Percentiles rank a stretch among this genome's conserved stretches.
These are phyloP conservation scores for Coemansia sp. DNA, from an alignment of 192 early-diverging fungal genomes.

Conservation along the genomic window DNA sequence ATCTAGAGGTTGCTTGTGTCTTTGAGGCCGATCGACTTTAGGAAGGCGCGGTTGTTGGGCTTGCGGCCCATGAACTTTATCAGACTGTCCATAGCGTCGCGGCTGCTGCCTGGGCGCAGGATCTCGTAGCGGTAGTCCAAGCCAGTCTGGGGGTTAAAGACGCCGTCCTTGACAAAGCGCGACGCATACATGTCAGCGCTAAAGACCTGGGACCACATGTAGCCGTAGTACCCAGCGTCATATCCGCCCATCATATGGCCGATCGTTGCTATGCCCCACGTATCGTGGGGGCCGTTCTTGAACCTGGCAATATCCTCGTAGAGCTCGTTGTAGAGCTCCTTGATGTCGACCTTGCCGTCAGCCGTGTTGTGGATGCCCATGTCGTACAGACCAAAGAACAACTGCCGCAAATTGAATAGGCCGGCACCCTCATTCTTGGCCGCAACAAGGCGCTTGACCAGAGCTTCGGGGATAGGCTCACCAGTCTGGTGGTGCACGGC, in stretches of 20 bases:
- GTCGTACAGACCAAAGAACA: constrained; percentile 79
- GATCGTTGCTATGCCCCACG: constrained; percentile 62
- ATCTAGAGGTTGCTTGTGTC: not conserved
- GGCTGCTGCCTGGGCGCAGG: constrained; percentile 67
- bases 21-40: constrained; percentile 65
- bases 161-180: constrained; percentile 60
- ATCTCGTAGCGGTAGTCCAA: constrained; percentile 75
- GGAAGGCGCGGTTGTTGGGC: constrained; percentile 77
- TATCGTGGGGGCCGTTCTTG: constrained; percentile 63
- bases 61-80: constrained; percentile 77
- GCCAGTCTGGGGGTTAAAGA: constrained; percentile 61
- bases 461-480: constrained; percentile 67
- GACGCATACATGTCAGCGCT: constrained; percentile 81
- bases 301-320: constrained; percentile 40
- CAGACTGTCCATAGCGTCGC: constrained; percentile 63
- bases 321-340: constrained; percentile 49
- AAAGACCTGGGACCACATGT: constrained; percentile 80
- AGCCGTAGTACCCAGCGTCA: constrained; percentile 77
- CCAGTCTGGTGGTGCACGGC: constrained; percentile 72
- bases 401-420: constrained; percentile 70
- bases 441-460: constrained; percentile 67
- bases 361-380: constrained; percentile 68
- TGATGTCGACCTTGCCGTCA: constrained; percentile 47
- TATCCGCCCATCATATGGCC: constrained; percentile 80
- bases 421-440: constrained; percentile 78